Evolutionary conservation across 495 filamentous ascomycete genomes (phyloP), one percentile per base, ranked within the genome.

Genomic region (Neurospora sp.): DNA sequence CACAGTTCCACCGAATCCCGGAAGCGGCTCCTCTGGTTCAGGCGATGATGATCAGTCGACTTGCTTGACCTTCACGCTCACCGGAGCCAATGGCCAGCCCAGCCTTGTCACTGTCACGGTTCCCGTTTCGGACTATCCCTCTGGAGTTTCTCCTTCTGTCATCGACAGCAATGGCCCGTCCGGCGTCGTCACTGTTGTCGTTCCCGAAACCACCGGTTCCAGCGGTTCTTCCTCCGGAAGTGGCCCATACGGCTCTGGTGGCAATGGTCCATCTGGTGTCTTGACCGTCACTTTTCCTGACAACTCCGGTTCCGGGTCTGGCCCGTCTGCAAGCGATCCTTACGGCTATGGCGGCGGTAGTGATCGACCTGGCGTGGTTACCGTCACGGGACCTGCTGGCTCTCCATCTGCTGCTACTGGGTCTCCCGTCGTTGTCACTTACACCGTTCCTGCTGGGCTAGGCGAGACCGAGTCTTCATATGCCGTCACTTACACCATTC

Each of bases 401-500:
- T 39, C 54, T 37, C 40, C 70, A 4, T 17, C 34, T 37, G 31
- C 42, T 13, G 42, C 73, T 7, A 40, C 59, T 13, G 69, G 69
- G 10, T 76, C 74, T 45, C 34, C 69, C 3, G 31, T 74, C 10
- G 17, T 71, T 19, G 74, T 76, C 73, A 78, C 78, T 3, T 79
- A 79, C 75, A 78, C 77, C 2, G 71, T 74, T 8, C 73, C 76
- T 2, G 70, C 54, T 8, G 28, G 21, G 2, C 62, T 72, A 1
- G 73, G 72, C 37, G 45, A 17, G n/a, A 71, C 38, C 11, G 37
- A 21, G n/a, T 74, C 75, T 15, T 19, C 73, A 6, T 79, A 79
- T 72, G 70, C 74, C 3, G 78, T 79, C 24, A 76, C 75, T 9
- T 79, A 78, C 71, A 78, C 76, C 4, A 10, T 42, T 31, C 69